Percentiles rank a stretch among this genome's conserved stretches.
Evolutionary conservation across 345 rosid genomes (phyloP).

Genomic region (Dovyalis caffra): DNA sequence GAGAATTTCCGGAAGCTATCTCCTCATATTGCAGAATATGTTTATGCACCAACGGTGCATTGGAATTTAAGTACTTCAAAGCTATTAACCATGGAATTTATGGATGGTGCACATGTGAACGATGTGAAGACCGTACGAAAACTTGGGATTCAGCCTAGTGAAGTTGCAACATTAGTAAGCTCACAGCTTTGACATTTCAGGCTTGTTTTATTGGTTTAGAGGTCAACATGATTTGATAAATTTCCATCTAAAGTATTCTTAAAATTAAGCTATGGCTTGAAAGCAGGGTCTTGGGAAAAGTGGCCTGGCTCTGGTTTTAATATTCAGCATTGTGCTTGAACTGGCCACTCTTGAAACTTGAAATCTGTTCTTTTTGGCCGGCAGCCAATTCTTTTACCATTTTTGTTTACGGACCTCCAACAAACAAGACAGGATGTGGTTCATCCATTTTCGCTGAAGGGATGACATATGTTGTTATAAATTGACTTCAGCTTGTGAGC

Average conservation of each 20-base stretch:
- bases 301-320: background rate
- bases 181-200: conserved; percentile 6
- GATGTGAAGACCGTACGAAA: conserved; percentile 62
- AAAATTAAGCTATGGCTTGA: background rate
- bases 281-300: background rate
- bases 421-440: background rate
- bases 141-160: conserved; percentile 75
- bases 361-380: background rate
- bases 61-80: conserved; percentile 90
- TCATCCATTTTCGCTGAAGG: background rate
- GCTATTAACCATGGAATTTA: conserved; percentile 90
- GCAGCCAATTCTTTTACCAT: background rate
- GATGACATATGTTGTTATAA: background rate
- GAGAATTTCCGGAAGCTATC: conserved; percentile 83
- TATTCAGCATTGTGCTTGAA: background rate
- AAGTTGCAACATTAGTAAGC: conserved; percentile 84
- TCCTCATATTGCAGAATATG: conserved; percentile 77
- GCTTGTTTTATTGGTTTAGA: conserved; percentile 8
- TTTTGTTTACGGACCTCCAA: background rate
- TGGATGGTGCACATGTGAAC: conserved; percentile 85
- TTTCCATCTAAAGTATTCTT: background rate
- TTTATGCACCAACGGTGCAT: conserved; percentile 74
- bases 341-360: background rate
- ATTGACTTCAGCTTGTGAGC: background rate
- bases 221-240: background rate